Base-by-base conservation (phyloP, 2,329 filamentous ascomycete species). In the Aureobasidium vineae region DNA sequence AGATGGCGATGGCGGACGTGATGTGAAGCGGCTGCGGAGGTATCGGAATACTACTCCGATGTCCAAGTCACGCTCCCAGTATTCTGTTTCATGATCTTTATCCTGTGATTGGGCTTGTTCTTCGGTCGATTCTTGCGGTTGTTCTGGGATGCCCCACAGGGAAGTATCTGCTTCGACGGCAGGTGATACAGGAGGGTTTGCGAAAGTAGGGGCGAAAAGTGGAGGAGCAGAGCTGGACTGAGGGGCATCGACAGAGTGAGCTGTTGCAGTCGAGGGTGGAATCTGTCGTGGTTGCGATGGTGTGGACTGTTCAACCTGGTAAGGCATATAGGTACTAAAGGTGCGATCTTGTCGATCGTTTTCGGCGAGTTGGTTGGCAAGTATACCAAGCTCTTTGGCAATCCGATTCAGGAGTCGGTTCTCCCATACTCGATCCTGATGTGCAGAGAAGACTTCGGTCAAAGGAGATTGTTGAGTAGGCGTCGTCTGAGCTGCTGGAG, bases 51-150 rank as follows among this genome's bases (percentile, higher is more conserved):
- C 90, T 76, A 97, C 90, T 74, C 90, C 90, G 70, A 97, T 86
- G 73, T 98, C 93, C 5, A 98, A 84, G 64, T 97, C 91, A 68
- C 89, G 88, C 78, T 98, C 93, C 95, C 95, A 99, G 74, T 97
- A 95, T 41, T 95, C 90, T 26, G 81, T 81, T 67, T 87, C 85
- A 54, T 78, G 76, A 11, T 47, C 77, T 72, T 47, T 77, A 73
- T 70, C 74, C 66, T 70, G 50, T 66, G 67, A 50, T 68, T 63
- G 23, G 43, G 63, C 38, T 66, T 70, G 38, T 60, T 74, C 70
- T 71, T 68, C 76, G 3, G 75, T 65, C 15, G 74, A 70, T 10
- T 71, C 68, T 16, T 79, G 75, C 15, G 83, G 79, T 56, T 86
- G 83, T 70, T 89, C 87, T 73, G 89, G 86, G 56, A 89, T 88